phyloP scores from a whole-genome alignment of 768 basidiomycete genomes.

The Russula abietina region DNA sequence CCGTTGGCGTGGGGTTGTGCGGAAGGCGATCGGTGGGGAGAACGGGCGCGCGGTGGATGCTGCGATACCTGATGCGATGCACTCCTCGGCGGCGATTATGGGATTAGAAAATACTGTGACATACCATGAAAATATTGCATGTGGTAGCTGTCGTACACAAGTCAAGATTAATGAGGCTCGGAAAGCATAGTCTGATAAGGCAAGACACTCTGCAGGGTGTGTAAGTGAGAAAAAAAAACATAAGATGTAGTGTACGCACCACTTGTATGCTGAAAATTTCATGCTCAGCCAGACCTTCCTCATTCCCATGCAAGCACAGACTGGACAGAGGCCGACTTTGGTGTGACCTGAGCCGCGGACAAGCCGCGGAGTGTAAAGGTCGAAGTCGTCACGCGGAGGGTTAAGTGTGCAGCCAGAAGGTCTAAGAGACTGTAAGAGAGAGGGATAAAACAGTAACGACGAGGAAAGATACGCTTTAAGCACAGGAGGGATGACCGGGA shows the following conservation, averaged over 20 bases:
- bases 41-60: slow-evolving; percentile 64
- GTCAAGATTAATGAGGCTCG: background rate
- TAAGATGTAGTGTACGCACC: slow-evolving; percentile 35
- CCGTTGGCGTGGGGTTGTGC: slow-evolving; percentile 39
- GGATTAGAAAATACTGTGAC: slow-evolving; percentile 14
- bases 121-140: slow-evolving; percentile 77
- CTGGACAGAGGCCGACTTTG: slow-evolving; percentile 73
- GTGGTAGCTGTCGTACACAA: slow-evolving; percentile 51
- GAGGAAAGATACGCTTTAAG: slow-evolving; percentile 4
- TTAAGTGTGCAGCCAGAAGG: slow-evolving; percentile 47
- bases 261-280: slow-evolving; percentile 83
- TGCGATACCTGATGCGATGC: slow-evolving; percentile 52
- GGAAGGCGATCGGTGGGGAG: slow-evolving; percentile 67
- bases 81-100: background rate
- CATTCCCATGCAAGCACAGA: slow-evolving; percentile 67
- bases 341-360: slow-evolving; percentile 60
- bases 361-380: slow-evolving; percentile 75
- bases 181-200: background rate
- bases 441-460: too few relatives aligned
- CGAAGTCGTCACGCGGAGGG: slow-evolving; percentile 50
- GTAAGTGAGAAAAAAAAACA: background rate
- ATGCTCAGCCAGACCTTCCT: slow-evolving; percentile 67
- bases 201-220: slow-evolving; percentile 3
- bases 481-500: slow-evolving; percentile 46
- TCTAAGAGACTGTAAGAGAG: slow-evolving; percentile 8